Conservation (phyloP, 495 filamentous ascomycete genomes). For the Talaromyces borbonicus region DNA sequence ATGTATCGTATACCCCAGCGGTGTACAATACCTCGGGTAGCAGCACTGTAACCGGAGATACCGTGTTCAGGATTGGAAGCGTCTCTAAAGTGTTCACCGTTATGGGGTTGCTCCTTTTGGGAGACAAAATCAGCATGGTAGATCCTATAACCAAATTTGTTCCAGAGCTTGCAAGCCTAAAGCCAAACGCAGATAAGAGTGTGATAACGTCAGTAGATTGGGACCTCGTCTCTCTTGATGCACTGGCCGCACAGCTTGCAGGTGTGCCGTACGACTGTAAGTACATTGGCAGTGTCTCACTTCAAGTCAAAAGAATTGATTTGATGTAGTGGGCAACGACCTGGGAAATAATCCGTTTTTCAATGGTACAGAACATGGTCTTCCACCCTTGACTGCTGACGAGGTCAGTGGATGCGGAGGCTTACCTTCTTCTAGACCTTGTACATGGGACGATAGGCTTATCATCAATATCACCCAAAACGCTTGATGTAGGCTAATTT, state of each 20-base stretch:
- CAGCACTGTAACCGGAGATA: slow-evolving; percentile 36
- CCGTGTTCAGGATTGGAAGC: slow-evolving; percentile 42
- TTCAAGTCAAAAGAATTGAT: neutral
- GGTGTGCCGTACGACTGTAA: slow-evolving; percentile 40
- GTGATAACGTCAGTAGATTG: slow-evolving; percentile 33
- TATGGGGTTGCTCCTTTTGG: slow-evolving; percentile 29
- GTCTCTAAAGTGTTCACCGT: slow-evolving; percentile 43
- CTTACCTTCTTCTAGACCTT: no score
- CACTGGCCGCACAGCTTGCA: slow-evolving; percentile 42
- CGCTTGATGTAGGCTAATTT: neutral
- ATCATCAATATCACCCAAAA: no score
- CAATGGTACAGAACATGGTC: no score
- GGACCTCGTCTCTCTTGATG: slow-evolving; percentile 45
- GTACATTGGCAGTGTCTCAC: slow-evolving; percentile 1
- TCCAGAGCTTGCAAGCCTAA: slow-evolving; percentile 18
- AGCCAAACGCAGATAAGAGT: slow-evolving; percentile 38
- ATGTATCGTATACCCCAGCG: neutral
- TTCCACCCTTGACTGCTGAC: no score
- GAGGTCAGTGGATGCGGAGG: no score
- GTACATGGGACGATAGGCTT: no score
- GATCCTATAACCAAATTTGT: slow-evolving; percentile 29
- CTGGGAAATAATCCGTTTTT: slow-evolving; percentile 4
- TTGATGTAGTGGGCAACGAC: neutral
- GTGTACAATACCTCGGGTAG: neutral
- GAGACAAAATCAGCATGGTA: slow-evolving; percentile 29